Base-by-base conservation (phyloP, 495 filamentous ascomycete genomes). In the Talaromyces adpressus region DNA sequence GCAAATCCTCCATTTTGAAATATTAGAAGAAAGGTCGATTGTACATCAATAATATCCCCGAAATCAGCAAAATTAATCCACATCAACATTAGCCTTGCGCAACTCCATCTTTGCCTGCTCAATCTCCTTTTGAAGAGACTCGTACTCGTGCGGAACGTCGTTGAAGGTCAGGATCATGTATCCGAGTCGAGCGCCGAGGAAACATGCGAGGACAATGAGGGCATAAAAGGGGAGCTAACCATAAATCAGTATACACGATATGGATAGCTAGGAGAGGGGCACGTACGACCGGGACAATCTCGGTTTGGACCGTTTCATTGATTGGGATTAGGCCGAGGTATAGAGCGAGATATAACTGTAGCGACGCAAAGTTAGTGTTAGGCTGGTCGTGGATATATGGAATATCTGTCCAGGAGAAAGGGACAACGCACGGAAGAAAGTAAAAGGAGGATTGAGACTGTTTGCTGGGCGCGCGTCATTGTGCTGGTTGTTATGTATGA, bases 391-490 rank as follows among this genome's bases (percentile, higher is more conserved):
- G 18, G 32, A 36, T 30, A 30, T 30, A 30, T 30, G 32, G 8
- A 4, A 41, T 41, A 41, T 41, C 36, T 16, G 12, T 41, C 11
- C 36, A 52, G 53, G 27, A 64, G 45, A 36, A 32, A 53, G 58
- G 72, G 62, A 74, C 61, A 56, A 62, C 81, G 57, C 83, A 98
- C 93, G 25, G 93, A 97, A 73, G 89, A 90, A 71, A 93, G 81
- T 63, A 97, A 85, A 68, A 97, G 86, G 67, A 85, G 85, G 64
- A 95, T 79, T 49, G 92, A 96, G 72, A 97, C 85, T 65, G 89
- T 92, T 75, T 98, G 93, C 72, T 93, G 90, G 23, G 94, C 94
- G 75, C 91, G 91, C 66, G 94, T 96, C 94, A 97, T 98, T 66
- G 52, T 74, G 27, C 5, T 6, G 18, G 27, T 56, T 23, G 30